phyloP scores from a whole-genome alignment of 129 eudicot species.

The Tanacetum coccineum region DNA sequence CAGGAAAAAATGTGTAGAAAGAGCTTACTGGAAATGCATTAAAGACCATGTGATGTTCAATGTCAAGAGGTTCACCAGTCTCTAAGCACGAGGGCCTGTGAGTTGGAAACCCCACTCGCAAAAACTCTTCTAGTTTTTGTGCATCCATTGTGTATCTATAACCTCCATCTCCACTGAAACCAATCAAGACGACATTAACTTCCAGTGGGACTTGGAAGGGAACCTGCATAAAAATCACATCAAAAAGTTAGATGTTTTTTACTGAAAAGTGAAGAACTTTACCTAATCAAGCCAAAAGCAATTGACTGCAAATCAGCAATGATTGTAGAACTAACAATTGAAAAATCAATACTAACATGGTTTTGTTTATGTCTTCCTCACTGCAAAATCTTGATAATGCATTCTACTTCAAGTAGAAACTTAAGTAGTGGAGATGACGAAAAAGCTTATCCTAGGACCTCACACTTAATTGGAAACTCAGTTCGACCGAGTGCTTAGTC shows the following conservation, averaged over 20 bases:
- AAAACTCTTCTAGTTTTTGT: constrained; percentile 78
- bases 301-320: no score
- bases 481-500: no score
- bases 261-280: no score
- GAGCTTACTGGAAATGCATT: constrained; percentile 79
- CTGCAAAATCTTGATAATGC: no score
- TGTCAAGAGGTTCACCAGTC: constrained; percentile 91
- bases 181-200: constrained; percentile 83
- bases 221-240: constrained; percentile 51
- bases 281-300: no score
- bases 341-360: no score
- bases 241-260: background rate
- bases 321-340: no score
- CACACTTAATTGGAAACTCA: no score
- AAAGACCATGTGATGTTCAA: constrained; percentile 94
- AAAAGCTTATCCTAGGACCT: no score
- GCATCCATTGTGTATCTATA: constrained; percentile 75
- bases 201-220: constrained; percentile 99
- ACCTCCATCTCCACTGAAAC: constrained; percentile 96
- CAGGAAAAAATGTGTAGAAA: background rate
- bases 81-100: constrained; percentile 94
- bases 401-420: no score
- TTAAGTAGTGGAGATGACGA: no score
- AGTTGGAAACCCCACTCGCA: constrained; percentile 73
- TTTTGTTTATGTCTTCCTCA: no score